These are phyloP conservation scores for Paramecium pentaurelia DNA, from an alignment of 73 alveolate species.

Conservation along the genomic window DNA sequence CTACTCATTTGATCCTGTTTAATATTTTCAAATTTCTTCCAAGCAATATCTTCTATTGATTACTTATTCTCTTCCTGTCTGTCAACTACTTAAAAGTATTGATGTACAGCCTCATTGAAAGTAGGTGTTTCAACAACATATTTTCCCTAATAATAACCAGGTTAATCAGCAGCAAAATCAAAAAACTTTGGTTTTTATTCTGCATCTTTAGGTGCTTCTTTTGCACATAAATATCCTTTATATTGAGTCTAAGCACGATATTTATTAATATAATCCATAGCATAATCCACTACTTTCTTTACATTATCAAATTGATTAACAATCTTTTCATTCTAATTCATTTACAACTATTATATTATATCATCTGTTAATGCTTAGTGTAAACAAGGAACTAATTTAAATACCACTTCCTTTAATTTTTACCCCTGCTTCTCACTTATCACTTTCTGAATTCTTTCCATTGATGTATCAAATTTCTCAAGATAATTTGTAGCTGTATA, in stretches of 20 bases:
- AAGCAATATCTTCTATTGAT: slow-evolving; percentile 49
- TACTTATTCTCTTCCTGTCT: slow-evolving; percentile 63
- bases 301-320: slow-evolving; percentile 59
- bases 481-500: slow-evolving; percentile 74
- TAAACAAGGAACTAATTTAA: slow-evolving; percentile 75
- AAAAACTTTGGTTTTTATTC: slow-evolving; percentile 53
- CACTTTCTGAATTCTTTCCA: slow-evolving; percentile 62
- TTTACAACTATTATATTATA: slow-evolving; percentile 60
- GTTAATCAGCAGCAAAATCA: slow-evolving; percentile 71
- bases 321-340: slow-evolving; percentile 65
- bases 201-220: slow-evolving; percentile 58
- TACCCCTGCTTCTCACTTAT: slow-evolving; percentile 57
- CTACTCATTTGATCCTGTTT: slow-evolving; percentile 79
- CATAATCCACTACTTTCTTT: slow-evolving; percentile 64
- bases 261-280: slow-evolving; percentile 61
- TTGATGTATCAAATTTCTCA: slow-evolving; percentile 64
- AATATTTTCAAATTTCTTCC: slow-evolving; percentile 81
- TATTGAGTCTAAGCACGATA: slow-evolving; percentile 25
- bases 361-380: slow-evolving; percentile 76
- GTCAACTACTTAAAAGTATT: slow-evolving; percentile 71
- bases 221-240: slow-evolving; percentile 38
- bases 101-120: slow-evolving; percentile 74
- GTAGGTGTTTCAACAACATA: slow-evolving; percentile 63
- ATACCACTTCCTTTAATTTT: slow-evolving; percentile 64
- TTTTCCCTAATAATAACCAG: slow-evolving; percentile 57